Evolutionary conservation across 1,284 basidiomycete genomes (phyloP).

Genomic region (Athelia sp.): DNA sequence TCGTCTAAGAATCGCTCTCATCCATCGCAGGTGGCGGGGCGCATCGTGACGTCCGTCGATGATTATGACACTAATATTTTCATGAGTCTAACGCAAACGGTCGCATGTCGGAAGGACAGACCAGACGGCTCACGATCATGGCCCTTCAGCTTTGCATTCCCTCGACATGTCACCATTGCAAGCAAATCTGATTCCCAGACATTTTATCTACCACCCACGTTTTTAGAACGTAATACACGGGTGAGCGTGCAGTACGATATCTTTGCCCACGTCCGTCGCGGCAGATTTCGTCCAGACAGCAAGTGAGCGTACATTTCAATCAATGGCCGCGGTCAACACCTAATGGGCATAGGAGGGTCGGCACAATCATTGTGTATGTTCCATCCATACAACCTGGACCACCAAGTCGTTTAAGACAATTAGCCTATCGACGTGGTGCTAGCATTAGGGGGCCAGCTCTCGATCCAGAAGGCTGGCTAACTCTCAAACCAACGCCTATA

Average conservation of each 20-base stretch:
- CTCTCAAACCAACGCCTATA: conserved; percentile 30
- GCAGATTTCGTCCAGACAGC: conserved; percentile 42
- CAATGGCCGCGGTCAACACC: not conserved
- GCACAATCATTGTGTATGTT: conserved; percentile 44
- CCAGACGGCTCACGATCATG: conserved; percentile 36
- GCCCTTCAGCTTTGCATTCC: conserved; percentile 34
- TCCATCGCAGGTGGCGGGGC: not conserved
- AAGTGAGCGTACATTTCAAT: conserved; percentile 14
- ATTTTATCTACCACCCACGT: conserved; percentile 42
- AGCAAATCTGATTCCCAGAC: conserved; percentile 20
- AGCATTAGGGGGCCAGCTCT: conserved; percentile 36
- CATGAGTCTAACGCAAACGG: not conserved
- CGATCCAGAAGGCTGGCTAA: conserved; percentile 45
- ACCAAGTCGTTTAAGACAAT: conserved; percentile 39
- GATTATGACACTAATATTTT: not conserved
- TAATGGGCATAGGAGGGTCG: conserved; percentile 28
- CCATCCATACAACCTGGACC: conserved; percentile 38
- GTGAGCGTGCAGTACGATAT: conserved; percentile 45
- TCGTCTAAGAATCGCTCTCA: not conserved
- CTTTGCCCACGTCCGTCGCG: conserved; percentile 35
- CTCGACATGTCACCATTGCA: conserved; percentile 31
- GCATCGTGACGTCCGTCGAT: not conserved
- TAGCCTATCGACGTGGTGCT: conserved; percentile 39
- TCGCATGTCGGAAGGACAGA: conserved; percentile 20
- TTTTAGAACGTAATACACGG: conserved; percentile 37